These are phyloP conservation scores for Backusella sp. DNA, from an alignment of 192 early-diverging fungal species.

Conservation along the genomic window DNA sequence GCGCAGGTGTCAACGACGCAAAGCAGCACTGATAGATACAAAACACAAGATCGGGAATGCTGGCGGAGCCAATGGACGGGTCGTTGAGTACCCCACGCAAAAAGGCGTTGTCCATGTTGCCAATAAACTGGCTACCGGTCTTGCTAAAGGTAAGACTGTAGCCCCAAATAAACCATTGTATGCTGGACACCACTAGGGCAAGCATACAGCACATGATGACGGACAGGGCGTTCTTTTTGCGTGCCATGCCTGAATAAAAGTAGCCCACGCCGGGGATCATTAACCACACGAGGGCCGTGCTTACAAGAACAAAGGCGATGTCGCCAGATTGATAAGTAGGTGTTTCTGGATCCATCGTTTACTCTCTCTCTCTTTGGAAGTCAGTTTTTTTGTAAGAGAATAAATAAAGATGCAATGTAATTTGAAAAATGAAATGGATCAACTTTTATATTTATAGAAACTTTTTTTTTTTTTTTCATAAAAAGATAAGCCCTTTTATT, in stretches of 20 bases:
- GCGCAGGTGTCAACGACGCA: slow-evolving; percentile 85
- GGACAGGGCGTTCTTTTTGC: slow-evolving; percentile 89
- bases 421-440: too few relatives aligned
- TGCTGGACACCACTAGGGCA: slow-evolving; percentile 75
- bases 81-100: slow-evolving; percentile 49
- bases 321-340: slow-evolving; percentile 45
- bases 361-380: not conserved
- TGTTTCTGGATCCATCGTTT: not conserved
- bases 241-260: slow-evolving; percentile 93
- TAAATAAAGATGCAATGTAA: not conserved
- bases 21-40: slow-evolving; percentile 89
- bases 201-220: slow-evolving; percentile 83
- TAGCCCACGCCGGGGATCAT: slow-evolving; percentile 97
- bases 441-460: too few relatives aligned
- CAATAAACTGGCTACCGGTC: slow-evolving; percentile 69
- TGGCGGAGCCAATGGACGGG: slow-evolving; percentile 54
- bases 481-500: not conserved
- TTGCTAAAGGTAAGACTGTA: slow-evolving; percentile 87
- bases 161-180: slow-evolving; percentile 87
- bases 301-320: slow-evolving; percentile 68
- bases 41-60: slow-evolving; percentile 78
- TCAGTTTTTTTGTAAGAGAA: not conserved
- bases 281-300: slow-evolving; percentile 83
- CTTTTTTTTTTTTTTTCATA: too few relatives aligned
- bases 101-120: slow-evolving; percentile 77